Base-by-base conservation (phyloP, 139 green algal species). In the Micromonas pusilla region DNA sequence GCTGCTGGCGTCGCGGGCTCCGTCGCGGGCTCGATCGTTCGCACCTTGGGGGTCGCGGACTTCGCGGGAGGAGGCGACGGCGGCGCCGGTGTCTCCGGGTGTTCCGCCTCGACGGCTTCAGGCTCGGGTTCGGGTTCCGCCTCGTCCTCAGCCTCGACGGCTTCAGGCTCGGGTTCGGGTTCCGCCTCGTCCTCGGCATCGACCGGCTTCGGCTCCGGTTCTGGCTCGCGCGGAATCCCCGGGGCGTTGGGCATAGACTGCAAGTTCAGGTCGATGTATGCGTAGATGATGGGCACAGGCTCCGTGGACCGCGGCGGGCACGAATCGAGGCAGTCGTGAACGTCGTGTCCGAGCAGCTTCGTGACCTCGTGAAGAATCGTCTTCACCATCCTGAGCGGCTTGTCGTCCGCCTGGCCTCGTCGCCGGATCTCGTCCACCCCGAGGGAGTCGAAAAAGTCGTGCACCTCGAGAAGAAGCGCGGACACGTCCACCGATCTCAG, bases 321-420 rank as follows among this genome's bases (percentile, higher is more conserved):
- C 13, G 3, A 26, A 32, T 5, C 4, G 30, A 32, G 33, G 4
- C 23, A 38, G 26, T 72, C 30, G 4, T 45, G 38, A 4, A 72
- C 30, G 33, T 39, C 33, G 28, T 38, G 52, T 2, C 74, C 74
- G 21, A 80, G 21, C 20, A 30, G 78, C 74, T 91, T 91, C 84
- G 88, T 93, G n/a, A 97, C 83, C 83, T 97, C 90, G 84, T 97
- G 89, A 75, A 98, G 85, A 34, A 98, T 84, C 23, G 94, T 98
- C 86, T 97, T 97, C 37, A 97, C 89, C 91, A 97, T 97, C 73
- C 92, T 86, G 78, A 99, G 86, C 9, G 93, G 91, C 87, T 97
- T 96, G 88, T 99, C 94, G 65, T 97, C 92, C 9, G 76, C 52
- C 28, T 53, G 28, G 21, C 66, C 79, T 9, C 82, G 79, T 13